phyloP scores from a whole-genome alignment of 75 land plant genomes.

The Picea sitchensis region DNA sequence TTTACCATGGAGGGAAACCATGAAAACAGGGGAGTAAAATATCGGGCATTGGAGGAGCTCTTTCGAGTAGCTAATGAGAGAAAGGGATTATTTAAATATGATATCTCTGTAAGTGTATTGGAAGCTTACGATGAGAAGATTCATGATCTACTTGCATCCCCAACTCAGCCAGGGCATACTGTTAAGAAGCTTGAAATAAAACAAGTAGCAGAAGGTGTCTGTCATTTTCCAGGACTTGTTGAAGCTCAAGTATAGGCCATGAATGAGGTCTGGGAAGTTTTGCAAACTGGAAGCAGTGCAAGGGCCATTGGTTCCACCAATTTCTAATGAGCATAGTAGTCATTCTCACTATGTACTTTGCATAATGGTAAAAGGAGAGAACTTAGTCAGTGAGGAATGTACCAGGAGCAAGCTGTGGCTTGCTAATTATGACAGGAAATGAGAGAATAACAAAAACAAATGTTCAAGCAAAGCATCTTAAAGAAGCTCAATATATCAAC shows the following conservation, averaged over 20 bases:
- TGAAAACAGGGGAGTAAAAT: conserved; percentile 81
- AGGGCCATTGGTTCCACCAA: conserved; percentile 87
- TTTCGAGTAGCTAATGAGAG: no score
- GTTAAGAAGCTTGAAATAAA: conserved; percentile 24
- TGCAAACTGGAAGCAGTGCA: conserved; percentile 41
- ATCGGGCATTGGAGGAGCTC: conserved; percentile 29
- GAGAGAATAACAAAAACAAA: no score
- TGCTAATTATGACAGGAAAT: no score
- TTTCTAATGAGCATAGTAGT: conserved; percentile 93
- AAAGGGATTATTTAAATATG: conserved; percentile 5
- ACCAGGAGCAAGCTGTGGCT: no score
- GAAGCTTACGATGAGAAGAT: conserved; percentile 96
- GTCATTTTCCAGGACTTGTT: conserved; percentile 32
- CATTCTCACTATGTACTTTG: conserved; percentile 56
- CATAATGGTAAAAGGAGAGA: no score
- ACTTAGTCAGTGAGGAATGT: no score
- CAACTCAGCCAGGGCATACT: no score
- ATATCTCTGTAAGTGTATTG: conserved; percentile 84
- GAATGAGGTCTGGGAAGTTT: no score
- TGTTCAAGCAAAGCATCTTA: no score
- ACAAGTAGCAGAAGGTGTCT: conserved; percentile 87
- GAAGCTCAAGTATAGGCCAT: no score
- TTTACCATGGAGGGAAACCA: conserved; percentile 6
- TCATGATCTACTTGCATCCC: conserved; percentile 30
- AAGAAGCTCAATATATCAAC: no score